Percentiles rank a stretch among this genome's conserved stretches.
Conservation (phyloP, 1,139 yeast species). For the Fermentozyma sake region DNA sequence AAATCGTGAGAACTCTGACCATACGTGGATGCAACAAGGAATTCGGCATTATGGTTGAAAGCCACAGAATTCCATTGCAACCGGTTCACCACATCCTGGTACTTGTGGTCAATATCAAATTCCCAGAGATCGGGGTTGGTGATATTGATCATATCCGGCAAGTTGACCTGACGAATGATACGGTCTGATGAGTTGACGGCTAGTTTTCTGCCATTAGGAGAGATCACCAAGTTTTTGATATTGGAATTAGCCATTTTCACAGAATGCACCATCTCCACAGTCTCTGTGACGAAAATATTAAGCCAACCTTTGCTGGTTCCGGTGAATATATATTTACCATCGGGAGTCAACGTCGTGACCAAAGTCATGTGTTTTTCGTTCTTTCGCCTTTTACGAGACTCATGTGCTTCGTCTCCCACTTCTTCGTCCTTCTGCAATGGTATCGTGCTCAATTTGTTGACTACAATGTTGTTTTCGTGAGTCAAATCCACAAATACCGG, state of each 20-base stretch:
- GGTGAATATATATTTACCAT: conserved; percentile 52
- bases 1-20: conserved; percentile 86
- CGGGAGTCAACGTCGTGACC: conserved; percentile 34
- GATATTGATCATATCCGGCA: conserved; percentile 45
- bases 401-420: conserved; percentile 15
- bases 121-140: conserved; percentile 38
- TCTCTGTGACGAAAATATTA: conserved; percentile 40
- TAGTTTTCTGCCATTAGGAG: conserved; percentile 62
- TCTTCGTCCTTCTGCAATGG: conserved; percentile 22
- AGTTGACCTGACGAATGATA: conserved; percentile 63
- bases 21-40: conserved; percentile 80
- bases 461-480: conserved; percentile 23
- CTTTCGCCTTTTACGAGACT: conserved; percentile 14
- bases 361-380: conserved; percentile 26
- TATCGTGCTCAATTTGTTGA: conserved; percentile 22
- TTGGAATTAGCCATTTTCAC: conserved; percentile 62
- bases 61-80: conserved; percentile 85
- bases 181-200: conserved; percentile 83
- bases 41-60: conserved; percentile 77
- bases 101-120: conserved; percentile 71
- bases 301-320: conserved; percentile 85
- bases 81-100: conserved; percentile 86
- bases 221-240: conserved; percentile 64
- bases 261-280: conserved; percentile 38
- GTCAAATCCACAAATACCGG: conserved; percentile 54